These are phyloP conservation scores for Lentinula raphanica DNA, from an alignment of 768 basidiomycete species.

Conservation along the genomic window DNA sequence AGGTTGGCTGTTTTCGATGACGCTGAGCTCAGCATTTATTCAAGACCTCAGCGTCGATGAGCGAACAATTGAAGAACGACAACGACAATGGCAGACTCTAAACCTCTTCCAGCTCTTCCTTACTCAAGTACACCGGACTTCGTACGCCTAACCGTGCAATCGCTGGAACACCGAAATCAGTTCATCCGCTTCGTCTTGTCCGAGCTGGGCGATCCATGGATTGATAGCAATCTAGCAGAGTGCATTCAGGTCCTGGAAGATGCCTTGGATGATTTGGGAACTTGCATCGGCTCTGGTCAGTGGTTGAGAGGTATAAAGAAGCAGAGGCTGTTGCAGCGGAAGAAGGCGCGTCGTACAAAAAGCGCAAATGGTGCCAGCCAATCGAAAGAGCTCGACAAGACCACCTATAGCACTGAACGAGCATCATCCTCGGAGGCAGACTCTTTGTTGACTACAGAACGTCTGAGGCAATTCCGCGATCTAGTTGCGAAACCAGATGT, in stretches of 20 bases:
- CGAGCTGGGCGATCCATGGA: conserved; percentile 26
- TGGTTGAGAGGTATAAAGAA: conserved; percentile 45
- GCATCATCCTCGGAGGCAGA: background rate
- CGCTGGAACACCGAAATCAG: conserved; percentile 34
- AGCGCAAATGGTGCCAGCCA: background rate
- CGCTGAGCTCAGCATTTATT: background rate
- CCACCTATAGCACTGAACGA: too few species aligned
- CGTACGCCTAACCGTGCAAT: conserved; percentile 31
- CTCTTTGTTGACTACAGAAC: conserved; percentile 5
- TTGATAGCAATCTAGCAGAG: conserved; percentile 27
- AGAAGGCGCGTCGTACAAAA: conserved; percentile 8
- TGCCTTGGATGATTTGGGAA: conserved; percentile 42
- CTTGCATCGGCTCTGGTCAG: conserved; percentile 30
- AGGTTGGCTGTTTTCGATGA: too few species aligned
- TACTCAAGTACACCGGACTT: conserved; percentile 5
- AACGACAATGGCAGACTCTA: background rate
- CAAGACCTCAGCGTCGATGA: background rate
- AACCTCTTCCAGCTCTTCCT: conserved; percentile 6
- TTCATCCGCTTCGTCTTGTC: conserved; percentile 36
- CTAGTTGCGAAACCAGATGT: conserved; percentile 21
- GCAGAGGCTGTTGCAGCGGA: conserved; percentile 21
- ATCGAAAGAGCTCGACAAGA: background rate
- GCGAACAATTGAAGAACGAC: background rate
- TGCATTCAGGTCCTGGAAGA: conserved; percentile 45
- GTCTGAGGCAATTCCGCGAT: conserved; percentile 17